Evolutionary conservation across 2,329 filamentous ascomycete genomes (phyloP).

Genomic region (Eutypella sp.): DNA sequence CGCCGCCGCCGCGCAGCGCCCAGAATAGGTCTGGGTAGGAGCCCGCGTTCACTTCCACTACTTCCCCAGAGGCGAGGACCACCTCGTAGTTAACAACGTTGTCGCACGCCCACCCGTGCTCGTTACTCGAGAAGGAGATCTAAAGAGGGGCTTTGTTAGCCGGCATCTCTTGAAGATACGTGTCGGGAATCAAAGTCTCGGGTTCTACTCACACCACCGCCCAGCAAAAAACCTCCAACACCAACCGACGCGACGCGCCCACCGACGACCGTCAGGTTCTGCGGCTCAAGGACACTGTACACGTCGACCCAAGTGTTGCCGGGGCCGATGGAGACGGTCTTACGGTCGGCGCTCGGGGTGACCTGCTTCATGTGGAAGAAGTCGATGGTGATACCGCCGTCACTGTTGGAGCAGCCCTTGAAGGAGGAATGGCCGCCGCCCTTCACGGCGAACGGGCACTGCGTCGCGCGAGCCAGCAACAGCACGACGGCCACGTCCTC

Average conservation of each 20-base stretch:
- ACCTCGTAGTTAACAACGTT: slow-evolving; percentile 31
- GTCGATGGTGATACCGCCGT: slow-evolving; percentile 25
- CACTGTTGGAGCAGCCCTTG: slow-evolving; percentile 20
- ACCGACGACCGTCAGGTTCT: slow-evolving; percentile 30
- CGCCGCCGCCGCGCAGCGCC: slow-evolving; percentile 14
- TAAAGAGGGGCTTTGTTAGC: neutral
- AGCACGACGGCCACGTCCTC: slow-evolving; percentile 23
- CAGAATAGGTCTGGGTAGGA: slow-evolving; percentile 34
- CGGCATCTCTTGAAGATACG: neutral
- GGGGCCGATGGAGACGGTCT: slow-evolving; percentile 28
- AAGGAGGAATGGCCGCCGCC: slow-evolving; percentile 29
- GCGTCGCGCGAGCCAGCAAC: slow-evolving; percentile 17
- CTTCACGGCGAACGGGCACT: slow-evolving; percentile 28
- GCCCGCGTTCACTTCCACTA: slow-evolving; percentile 12
- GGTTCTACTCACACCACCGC: slow-evolving; percentile 10
- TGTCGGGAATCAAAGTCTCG: neutral
- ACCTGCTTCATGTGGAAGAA: slow-evolving; percentile 19
- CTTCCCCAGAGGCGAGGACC: slow-evolving; percentile 15
- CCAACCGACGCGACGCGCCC: slow-evolving; percentile 33
- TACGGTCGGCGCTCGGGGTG: slow-evolving; percentile 16
- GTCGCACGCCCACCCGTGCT: slow-evolving; percentile 27
- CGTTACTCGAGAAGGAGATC: slow-evolving; percentile 25
- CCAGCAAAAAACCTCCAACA: slow-evolving; percentile 33
- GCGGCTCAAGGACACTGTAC: slow-evolving; percentile 27
- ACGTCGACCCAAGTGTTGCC: slow-evolving; percentile 35